Evolutionary conservation across 805 yeast species (phyloP).

Genomic region (Lachancea sp.): DNA sequence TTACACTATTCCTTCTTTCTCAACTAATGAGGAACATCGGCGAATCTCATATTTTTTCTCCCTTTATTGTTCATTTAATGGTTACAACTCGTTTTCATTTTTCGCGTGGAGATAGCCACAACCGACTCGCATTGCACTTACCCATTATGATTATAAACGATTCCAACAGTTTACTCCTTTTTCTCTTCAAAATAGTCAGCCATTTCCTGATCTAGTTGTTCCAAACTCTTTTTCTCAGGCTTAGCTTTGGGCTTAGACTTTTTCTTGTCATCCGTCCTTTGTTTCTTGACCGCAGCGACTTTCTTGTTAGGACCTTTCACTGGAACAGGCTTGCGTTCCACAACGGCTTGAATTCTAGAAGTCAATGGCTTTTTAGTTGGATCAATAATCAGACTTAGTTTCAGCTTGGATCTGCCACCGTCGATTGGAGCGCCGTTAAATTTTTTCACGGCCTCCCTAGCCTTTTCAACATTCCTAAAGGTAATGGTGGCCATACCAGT

Average conservation of each 20-base stretch:
- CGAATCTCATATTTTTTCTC: too few relatives aligned
- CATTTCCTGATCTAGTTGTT: conserved; percentile 97
- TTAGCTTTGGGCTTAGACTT: conserved; percentile 21
- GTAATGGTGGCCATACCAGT: conserved; percentile 87
- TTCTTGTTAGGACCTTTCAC: conserved; percentile 30
- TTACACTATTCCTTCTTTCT: too few relatives aligned
- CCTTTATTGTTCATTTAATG: too few relatives aligned
- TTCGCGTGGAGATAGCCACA: too few relatives aligned
- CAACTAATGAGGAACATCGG: too few relatives aligned
- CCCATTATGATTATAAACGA: too few relatives aligned
- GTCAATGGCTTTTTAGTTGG: conserved; percentile 72
- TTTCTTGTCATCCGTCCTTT: conserved; percentile 32
- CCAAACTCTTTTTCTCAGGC: conserved; percentile 68
- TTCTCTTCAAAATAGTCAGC: conserved; percentile 74
- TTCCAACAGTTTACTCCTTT: conserved; percentile 9
- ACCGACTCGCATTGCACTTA: too few relatives aligned
- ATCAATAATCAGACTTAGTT: conserved; percentile 75
- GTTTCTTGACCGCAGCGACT: conserved; percentile 33
- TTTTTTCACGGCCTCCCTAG: conserved; percentile 70
- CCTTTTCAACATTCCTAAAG: conserved; percentile 63
- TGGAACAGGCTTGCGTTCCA: conserved; percentile 15
- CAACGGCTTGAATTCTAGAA: conserved; percentile 55
- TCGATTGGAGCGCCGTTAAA: conserved; percentile 94
- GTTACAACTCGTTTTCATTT: too few relatives aligned
- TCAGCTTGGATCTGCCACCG: conserved; percentile 71